phyloP scores from a whole-genome alignment of 208 protist species.

The Tetramitus jugosus region DNA sequence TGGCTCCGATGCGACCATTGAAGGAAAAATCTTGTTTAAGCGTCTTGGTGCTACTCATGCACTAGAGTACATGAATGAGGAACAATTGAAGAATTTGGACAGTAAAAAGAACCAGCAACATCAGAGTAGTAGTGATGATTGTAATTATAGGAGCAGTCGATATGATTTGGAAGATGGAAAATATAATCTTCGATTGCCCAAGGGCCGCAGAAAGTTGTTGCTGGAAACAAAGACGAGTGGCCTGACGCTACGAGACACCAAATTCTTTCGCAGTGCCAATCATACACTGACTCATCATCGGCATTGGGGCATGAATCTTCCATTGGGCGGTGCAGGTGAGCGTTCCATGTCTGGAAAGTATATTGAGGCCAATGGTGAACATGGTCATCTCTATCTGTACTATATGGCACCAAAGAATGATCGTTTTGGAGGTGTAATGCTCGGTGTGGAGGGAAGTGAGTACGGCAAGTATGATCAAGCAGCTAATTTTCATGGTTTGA shows the following conservation, averaged over 20 bases:
- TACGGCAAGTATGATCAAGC: conserved; percentile 13
- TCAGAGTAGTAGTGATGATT: background rate
- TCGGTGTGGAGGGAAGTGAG: conserved; percentile 10
- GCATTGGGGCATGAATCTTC: conserved; percentile 20
- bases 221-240: conserved; percentile 16
- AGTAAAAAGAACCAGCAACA: background rate
- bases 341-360: background rate
- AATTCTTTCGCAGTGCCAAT: background rate
- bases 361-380: conserved; percentile 4
- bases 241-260: conserved; percentile 1
- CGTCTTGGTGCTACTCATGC: conserved; percentile 18
- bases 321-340: background rate
- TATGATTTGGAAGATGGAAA: background rate
- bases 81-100: too few relatives aligned
- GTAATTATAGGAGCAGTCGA: too few relatives aligned
- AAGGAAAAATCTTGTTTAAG: conserved; percentile 3
- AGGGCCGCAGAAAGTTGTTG: background rate
- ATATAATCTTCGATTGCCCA: too few relatives aligned
- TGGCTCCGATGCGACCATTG: background rate
- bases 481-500: background rate
- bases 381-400: conserved; percentile 15
- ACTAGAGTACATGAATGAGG: background rate
- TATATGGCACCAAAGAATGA: background rate
- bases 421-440: background rate
- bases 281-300: background rate